Conservation (phyloP, 306 rosid species). For the Trifolium repens region DNA sequence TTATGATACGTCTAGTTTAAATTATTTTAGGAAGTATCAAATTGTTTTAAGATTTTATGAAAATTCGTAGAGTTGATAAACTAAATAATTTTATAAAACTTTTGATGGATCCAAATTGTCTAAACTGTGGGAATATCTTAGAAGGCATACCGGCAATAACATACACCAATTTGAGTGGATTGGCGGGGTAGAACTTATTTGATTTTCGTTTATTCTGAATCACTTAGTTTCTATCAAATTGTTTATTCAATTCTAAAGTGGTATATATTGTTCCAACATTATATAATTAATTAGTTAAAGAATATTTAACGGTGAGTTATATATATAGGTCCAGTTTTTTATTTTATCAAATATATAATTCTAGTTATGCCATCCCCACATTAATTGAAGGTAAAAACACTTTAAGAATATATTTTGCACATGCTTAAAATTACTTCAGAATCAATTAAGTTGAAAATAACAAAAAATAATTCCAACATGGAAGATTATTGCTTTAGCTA, state of each 20-base stretch:
- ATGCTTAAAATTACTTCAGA: background rate
- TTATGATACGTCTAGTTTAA: too few relatives aligned
- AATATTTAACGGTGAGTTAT: conserved; percentile 16
- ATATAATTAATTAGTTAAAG: background rate
- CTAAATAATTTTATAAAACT: too few relatives aligned
- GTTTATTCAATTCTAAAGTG: background rate
- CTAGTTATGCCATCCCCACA: too few relatives aligned
- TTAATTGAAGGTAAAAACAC: background rate
- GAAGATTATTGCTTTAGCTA: conserved; percentile 30
- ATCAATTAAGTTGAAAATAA: background rate
- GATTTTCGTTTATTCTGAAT: background rate
- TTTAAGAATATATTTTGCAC: background rate
- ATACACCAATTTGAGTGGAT: too few relatives aligned
- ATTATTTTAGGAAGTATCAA: too few relatives aligned
- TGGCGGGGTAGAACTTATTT: background rate
- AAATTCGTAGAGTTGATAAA: too few relatives aligned
- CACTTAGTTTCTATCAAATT: background rate
- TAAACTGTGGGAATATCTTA: too few relatives aligned
- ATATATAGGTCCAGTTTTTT: background rate
- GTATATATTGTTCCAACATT: background rate
- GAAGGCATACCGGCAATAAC: too few relatives aligned
- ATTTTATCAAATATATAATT: too few relatives aligned
- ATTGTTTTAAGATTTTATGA: too few relatives aligned
- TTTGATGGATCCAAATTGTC: too few relatives aligned
- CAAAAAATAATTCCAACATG: background rate